Evolutionary conservation across 2,329 filamentous ascomycete genomes (phyloP), one percentile per base, ranked within the genome.

Genomic region (Sporothrix sp.): DNA sequence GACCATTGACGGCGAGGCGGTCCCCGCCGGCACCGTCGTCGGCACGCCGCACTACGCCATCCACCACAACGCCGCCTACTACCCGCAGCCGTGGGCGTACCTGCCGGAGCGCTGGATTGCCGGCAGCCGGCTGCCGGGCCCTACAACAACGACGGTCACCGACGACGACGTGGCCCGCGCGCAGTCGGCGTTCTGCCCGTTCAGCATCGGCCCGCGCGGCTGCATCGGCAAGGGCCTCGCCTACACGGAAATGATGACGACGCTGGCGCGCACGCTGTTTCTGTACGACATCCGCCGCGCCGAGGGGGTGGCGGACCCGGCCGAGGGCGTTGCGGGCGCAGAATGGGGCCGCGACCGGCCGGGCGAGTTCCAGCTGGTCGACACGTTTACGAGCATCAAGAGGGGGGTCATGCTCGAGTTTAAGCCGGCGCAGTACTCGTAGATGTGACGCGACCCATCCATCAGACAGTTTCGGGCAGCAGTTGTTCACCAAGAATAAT

Each of bases 351-450:
- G 80, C 40, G 71, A 80, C 50, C 70, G 74, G 42, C 61, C 60
- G 16, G 67, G 61, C 1, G 85, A 88, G 70, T 86, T 82, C 64
- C 84, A 87, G 69, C 68, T 87, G 51, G 67, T 75, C 47, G 85
- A 89, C 62, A 82, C 78, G 16, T 88, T 89, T 65, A 86, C 84
- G 28, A 85, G 82, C 58, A 70, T 76, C 58, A 89, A 87, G 69
- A 75, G 84, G 59, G 85, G 85, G 0, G 80, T 82, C 1, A 72
- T 85, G 67, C 69, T 87, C 51, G 78, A 86, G 67, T 83, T 84
- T 27, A 50, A 50, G 48, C 28, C 18, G 20, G 25, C 54, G n/a
- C n/a, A n/a, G n/a, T n/a, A n/a, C n/a, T n/a, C n/a, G n/a, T n/a
- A n/a, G n/a, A n/a, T n/a, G n/a, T n/a, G n/a, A n/a, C n/a, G n/a